A percentile compares a stretch with the other conserved stretches of the same genome.
These are phyloP conservation scores for Cucumis cinereus DNA, from an alignment of 306 rosid species.

Conservation along the genomic window DNA sequence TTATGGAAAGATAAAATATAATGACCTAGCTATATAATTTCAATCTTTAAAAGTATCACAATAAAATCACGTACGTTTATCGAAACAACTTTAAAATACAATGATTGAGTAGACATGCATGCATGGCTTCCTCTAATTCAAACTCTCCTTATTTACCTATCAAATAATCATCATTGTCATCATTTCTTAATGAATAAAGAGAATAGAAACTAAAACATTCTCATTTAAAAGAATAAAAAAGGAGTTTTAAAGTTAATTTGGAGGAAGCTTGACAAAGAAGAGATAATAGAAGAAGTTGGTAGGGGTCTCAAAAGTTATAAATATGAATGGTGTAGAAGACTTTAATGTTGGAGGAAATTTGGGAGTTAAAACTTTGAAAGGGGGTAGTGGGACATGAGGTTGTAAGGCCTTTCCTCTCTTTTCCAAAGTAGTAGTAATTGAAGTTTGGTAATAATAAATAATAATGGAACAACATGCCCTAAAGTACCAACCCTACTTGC, in stretches of 20 bases:
- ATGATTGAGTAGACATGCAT: background rate
- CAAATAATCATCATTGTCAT: background rate
- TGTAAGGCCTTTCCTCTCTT: background rate
- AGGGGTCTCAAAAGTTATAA: background rate
- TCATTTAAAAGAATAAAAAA: background rate
- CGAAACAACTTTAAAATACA: background rate
- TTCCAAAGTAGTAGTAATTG: background rate
- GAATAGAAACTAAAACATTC: background rate
- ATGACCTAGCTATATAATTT: background rate
- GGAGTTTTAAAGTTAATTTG: background rate
- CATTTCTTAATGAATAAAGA: background rate
- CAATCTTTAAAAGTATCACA: background rate
- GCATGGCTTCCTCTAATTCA: background rate
- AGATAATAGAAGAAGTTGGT: background rate
- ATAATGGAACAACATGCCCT: slow-evolving; percentile 6
- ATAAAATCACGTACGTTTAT: background rate
- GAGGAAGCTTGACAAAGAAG: background rate
- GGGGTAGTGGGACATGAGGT: background rate
- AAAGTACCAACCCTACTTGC: slow-evolving; percentile 3
- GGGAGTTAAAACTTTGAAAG: background rate
- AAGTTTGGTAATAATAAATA: background rate
- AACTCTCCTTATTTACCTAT: background rate
- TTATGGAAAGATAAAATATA: background rate
- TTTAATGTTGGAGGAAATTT: background rate
- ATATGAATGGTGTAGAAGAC: background rate